Base-by-base conservation (phyloP, 179 eudicot species). In the Actinidia chinensis region DNA sequence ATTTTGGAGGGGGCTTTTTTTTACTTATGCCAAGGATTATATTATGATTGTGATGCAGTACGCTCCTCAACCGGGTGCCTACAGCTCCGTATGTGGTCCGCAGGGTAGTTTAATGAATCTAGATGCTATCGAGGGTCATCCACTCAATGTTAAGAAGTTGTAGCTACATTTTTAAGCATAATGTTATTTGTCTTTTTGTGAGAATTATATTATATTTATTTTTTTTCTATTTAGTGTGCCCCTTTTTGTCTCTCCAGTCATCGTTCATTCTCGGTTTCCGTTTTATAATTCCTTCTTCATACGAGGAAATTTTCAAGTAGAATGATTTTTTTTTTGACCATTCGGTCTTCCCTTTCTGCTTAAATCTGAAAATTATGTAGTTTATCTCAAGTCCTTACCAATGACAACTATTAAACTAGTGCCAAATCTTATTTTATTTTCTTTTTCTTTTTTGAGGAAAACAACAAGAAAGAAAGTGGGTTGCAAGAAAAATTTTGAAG, bases 81-180 rank as follows among this genome's bases (percentile, higher is more conserved):
- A 83, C 72, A 79, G 99, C 92, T 81, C 94, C 97, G 22, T 96
- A 88, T 84, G 90, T 86, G 55, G 85, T 88, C 98, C 98, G 25
- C 91, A 93, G 98, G 98, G 93, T 81, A 80, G 95, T 84, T 40
- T 70, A 6, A 25, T 42, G 64, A 68, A n/a, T 56, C 33, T 46
- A 2, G 28, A 14, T 47, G 4, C 68, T 40, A 36, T 22, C 54
- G 46, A 43, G 28, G 8, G 58, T 63, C 36, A 4, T 23, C 28
- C 6, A 43, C 68, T 63, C 18, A 17, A 33, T 73, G 13, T 68
- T 75, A 44, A 6, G 23, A 50, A 18, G 2, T 56, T 47, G 12
- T 46, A 17, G 13, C n/a, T 50, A 28, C 36, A 3, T 42, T 22
- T 33, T 47, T 12, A 28, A 48, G 48, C 44, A 52, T 74, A 43